phyloP scores from a whole-genome alignment of 306 rosid genomes.

The Gleditsia sinensis region DNA sequence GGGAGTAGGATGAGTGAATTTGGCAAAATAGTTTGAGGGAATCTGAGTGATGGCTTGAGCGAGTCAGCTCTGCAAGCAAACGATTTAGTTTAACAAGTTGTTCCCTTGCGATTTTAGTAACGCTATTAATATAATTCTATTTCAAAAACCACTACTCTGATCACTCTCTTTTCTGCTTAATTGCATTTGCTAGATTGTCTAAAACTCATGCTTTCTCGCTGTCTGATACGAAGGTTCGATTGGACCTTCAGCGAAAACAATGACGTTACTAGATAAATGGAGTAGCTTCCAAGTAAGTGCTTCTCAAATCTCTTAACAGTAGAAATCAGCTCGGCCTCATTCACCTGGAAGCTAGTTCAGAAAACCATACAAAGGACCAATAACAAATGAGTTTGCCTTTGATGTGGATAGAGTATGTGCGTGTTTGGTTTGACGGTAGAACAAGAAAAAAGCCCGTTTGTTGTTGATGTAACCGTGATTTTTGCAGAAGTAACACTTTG shows the following conservation, averaged over 20 bases:
- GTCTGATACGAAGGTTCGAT: background rate
- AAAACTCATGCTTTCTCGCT: background rate
- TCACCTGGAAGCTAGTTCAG: no score
- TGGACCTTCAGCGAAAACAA: no score
- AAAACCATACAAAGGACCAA: no score
- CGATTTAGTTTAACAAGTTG: conserved; percentile 52
- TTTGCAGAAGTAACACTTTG: no score
- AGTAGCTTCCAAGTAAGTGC: no score
- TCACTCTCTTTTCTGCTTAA: background rate
- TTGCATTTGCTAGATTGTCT: background rate
- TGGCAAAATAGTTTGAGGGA: conserved; percentile 49
- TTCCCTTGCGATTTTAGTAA: conserved; percentile 8
- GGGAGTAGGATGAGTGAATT: conserved; percentile 51
- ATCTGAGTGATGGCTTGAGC: conserved; percentile 45
- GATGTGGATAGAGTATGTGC: background rate
- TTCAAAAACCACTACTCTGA: conserved; percentile 26
- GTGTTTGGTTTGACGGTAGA: no score
- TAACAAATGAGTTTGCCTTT: no score
- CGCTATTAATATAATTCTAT: conserved; percentile 7
- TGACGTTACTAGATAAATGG: no score
- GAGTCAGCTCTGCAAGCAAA: conserved; percentile 48
- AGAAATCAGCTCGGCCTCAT: no score
- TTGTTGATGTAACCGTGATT: no score
- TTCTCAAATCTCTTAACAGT: no score
- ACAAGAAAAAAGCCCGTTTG: no score